Evolutionary conservation across 306 rosid genomes (phyloP).

Genomic region (Sindora glabra): DNA sequence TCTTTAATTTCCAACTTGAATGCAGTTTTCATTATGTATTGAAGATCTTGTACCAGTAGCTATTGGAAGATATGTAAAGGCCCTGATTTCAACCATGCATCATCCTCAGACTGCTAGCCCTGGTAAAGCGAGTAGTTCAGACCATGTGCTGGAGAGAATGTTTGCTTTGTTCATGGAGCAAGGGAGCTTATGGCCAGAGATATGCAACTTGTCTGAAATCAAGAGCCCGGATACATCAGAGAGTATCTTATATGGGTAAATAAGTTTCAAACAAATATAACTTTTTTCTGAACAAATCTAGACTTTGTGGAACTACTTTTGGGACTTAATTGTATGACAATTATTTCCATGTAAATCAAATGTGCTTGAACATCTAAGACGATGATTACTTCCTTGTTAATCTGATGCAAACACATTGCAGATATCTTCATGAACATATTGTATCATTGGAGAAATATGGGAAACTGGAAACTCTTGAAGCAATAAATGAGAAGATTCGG

Average conservation of each 20-base stretch:
- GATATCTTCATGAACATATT: conserved; percentile 80
- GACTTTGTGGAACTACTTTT: neutral
- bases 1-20: conserved; percentile 22
- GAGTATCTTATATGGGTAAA: conserved; percentile 66
- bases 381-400: neutral
- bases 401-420: conserved; percentile 30
- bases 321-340: too few relatives aligned
- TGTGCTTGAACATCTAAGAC: neutral
- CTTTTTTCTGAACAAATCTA: neutral
- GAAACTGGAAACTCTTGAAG: conserved; percentile 81
- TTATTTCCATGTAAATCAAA: conserved; percentile 3
- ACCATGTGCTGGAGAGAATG: conserved; percentile 69
- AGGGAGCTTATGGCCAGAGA: conserved; percentile 91
- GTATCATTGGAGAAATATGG: conserved; percentile 60
- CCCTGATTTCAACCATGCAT: conserved; percentile 50
- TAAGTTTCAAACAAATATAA: neutral
- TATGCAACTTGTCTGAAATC: conserved; percentile 78
- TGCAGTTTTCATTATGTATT: conserved; percentile 88
- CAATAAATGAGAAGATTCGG: conserved; percentile 87
- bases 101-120: conserved; percentile 44
- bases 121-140: conserved; percentile 38
- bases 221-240: conserved; percentile 62
- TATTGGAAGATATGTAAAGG: conserved; percentile 73
- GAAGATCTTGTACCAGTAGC: conserved; percentile 98
- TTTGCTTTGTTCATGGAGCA: conserved; percentile 90